Base-by-base conservation (phyloP, 352 stramenopile species). In the Pythium phragmiticola region DNA sequence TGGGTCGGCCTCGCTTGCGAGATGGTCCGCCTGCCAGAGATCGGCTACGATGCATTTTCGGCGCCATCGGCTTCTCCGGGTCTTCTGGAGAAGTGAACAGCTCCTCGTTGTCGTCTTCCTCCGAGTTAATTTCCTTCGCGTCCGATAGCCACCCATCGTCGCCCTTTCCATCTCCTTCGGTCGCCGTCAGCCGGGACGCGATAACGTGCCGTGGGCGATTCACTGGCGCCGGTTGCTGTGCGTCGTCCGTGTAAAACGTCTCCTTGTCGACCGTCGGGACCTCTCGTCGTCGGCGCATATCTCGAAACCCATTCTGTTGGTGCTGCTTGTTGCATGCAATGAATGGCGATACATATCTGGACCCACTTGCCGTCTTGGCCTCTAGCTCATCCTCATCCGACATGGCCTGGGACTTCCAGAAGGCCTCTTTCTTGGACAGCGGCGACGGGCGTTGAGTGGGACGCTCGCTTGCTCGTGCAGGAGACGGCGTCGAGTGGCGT, bases 121-220 rank as follows among this genome's bases (percentile, higher is more conserved):
- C 57, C 2, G 58, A 71, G 28, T 66, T 30, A 8, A 75, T 65
- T 41, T 87, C 77, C 51, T 86, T 80, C 0, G 75, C 76, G 52
- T 89, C 84, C 2, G 80, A 90, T 11, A 90, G 70, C 80, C 80
- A 90, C 2, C 73, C 73, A 48, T 89, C 82, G 53, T 65, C 55
- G 48, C 60, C 55, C 23, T 62, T 9, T 19, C 66, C 69, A 46
- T 78, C 76, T 28, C 82, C 72, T 17, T 71, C 61, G 37, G 17
- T 51, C 0, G 36, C 63, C 3, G 60, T 68, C 5, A 72, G 19
- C 19, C 59, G 53, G 16, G 76, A 84, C 16, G 67, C 76, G n/a
- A 80, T 74, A 16, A 85, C 64, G 57, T 84, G 73, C 17, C 68
- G 59, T 11, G 80, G 73, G 46, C 70, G 65, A 51, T 61, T 70